Evolutionary conservation across 306 rosid genomes (phyloP), one percentile per base, ranked within the genome.

Genomic region (Dryas drummondii): DNA sequence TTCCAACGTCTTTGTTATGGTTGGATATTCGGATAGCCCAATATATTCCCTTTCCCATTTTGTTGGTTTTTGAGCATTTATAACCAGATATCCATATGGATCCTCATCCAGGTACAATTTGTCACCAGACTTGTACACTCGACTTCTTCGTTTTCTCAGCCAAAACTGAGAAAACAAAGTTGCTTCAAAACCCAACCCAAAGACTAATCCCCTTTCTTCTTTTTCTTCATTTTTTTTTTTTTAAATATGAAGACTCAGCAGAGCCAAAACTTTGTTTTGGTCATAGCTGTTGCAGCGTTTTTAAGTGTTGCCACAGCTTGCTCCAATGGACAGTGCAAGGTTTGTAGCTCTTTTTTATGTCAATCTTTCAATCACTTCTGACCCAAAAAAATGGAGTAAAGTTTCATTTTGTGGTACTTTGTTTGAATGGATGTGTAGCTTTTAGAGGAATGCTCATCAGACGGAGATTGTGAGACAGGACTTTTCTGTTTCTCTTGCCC

Each of bases 291-390:
- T 74, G 69, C 87, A 4, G 37, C 81, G 57, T 40, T 82, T 76
- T 58, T 74, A 58, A 42, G 72, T 42, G 70, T 75, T 46, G 78
- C 77, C 37, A 42, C 56, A 61, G 87, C 80, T 63, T 89, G 92
- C 81, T 91, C 98, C 58, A 52, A 81, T 78, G 93, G 92, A 54
- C 45, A 42, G 26, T 86, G 96, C 84, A 78, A 48, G 92, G 98
- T 93, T 41, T 68, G 90, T 58, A 17, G 17, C 7, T 32, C 51
- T 58, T 19, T 6, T 0, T 32, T 51, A 27, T 27, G 37, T 74
- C 19, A 27, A 2, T 49, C 14, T 16, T 1, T 3, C 16, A 1
- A 61, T 26, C 27, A 3, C 37, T 60, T 66, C 22, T 40, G 53
- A 49, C 53, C 8, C 17, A 47, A 50, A 62, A 47, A 6, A 5